phyloP scores from a whole-genome alignment of 2,329 filamentous ascomycete genomes.

The Diaporthe sp. region DNA sequence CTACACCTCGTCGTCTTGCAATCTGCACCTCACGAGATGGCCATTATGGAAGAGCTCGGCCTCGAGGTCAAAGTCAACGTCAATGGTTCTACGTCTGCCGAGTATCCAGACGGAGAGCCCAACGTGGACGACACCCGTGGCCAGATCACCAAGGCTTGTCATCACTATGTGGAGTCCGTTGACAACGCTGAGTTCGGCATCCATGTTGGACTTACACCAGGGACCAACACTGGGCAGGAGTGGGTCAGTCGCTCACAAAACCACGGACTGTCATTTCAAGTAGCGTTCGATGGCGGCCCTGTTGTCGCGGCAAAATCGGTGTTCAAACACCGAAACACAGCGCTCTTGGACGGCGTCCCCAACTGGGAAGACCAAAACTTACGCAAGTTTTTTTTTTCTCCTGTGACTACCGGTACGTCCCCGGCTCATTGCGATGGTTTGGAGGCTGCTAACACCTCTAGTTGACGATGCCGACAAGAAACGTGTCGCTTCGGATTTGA shows the following conservation, averaged over 20 bases:
- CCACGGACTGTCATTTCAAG: conserved; percentile 14
- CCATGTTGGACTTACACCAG: conserved; percentile 35
- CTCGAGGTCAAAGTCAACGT: conserved; percentile 23
- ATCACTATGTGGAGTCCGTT: conserved; percentile 49
- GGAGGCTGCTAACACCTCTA: not conserved
- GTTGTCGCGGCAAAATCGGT: no score
- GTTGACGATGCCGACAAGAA: conserved; percentile 34
- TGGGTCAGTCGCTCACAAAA: conserved; percentile 27
- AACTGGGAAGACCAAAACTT: not conserved
- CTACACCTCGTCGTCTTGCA: not conserved
- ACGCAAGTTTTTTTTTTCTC: conserved; percentile 10
- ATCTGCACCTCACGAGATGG: conserved; percentile 1
- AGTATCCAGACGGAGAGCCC: conserved; percentile 31
- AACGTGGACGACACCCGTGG: conserved; percentile 27
- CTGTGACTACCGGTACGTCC: not conserved
- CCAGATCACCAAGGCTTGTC: not conserved
- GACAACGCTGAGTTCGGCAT: conserved; percentile 48
- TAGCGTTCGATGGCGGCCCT: not conserved
- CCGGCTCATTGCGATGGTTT: not conserved
- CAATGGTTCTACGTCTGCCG: not conserved
- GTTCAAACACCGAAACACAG: no score
- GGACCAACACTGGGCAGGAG: not conserved
- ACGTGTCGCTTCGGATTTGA: conserved; percentile 7
- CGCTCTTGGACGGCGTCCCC: not conserved
- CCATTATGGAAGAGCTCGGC: conserved; percentile 28